Base-by-base conservation (phyloP, 2,329 filamentous ascomycete species). In the Alternaria brassicicola region DNA sequence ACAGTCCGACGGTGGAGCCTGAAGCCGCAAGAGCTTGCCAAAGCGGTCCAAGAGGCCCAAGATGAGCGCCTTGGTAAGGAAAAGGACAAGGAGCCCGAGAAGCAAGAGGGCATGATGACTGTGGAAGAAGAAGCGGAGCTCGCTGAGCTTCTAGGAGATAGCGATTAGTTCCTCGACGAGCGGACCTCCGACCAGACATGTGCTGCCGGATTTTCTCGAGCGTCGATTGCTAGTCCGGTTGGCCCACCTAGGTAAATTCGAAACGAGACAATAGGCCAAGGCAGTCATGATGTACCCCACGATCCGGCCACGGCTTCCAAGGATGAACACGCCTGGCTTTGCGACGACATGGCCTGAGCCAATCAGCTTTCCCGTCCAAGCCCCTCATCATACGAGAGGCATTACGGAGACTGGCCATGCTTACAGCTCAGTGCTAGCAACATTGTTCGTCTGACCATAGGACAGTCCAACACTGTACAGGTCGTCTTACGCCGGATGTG, bases 41-140 rank as follows among this genome's bases (percentile, higher is more conserved):
- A 79, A 59, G 85, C 84, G 2, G 78, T 79, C 28, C 80, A 80
- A 36, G 79, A 82, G 43, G 76, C 83, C 42, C 82, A 86, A 61
- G 76, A 80, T 42, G 79, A 80, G 55, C 77, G 81, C 50, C 78
- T 81, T 42, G 82, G 82, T 49, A 73, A 80, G 50, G 77, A 79
- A 51, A 77, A 81, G 28, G 76, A 80, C 57, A 72, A 65, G 53
- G 76, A 77, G 31, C 79, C 78, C 63, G 74, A 75, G 62, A 79
- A 79, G 51, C 84, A 84, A 52, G 80, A 82, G 6, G 75, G 80
- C 36, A 60, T 88, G 71, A 80, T 97, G 78, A 97, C 93, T 5
- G 89, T 87, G 12, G 94, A 98, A 68, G 95, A 99, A 76, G 94
- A 98, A 77, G 89, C 90, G 4, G 95, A 98, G 77, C 82, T 99